A percentile compares a stretch with the other conserved stretches of the same genome.
Conservation (phyloP, 225 moss, liverwort and hornwort genomes). For the Neckera pumila region DNA sequence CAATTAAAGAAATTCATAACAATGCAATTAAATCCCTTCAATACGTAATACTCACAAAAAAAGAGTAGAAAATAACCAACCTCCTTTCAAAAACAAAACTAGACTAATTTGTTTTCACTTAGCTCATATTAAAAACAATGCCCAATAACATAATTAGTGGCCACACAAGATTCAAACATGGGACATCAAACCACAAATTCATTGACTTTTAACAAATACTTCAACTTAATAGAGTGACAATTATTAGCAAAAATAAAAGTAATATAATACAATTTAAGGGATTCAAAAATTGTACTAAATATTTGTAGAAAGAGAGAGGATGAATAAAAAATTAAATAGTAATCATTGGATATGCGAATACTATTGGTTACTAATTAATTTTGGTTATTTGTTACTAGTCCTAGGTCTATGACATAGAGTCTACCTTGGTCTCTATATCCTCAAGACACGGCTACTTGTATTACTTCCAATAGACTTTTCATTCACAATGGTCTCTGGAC, state of each 20-base stretch:
- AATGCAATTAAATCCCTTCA: not conserved
- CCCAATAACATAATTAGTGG: fast-evolving
- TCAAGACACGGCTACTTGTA: not conserved
- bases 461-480: not conserved
- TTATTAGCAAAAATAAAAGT: not conserved
- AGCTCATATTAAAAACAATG: fast-evolving
- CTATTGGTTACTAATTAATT: not conserved
- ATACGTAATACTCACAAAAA: not conserved
- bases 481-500: fast-evolving
- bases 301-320: too few relatives aligned
- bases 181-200: not conserved
- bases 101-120: not conserved
- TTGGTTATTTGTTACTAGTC: not conserved
- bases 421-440: not conserved
- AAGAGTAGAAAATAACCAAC: not conserved
- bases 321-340: not conserved
- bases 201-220: not conserved
- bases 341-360: not conserved
- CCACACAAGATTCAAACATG: fast-evolving
- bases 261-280: fast-evolving
- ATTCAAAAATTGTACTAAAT: not conserved
- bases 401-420: too few relatives aligned
- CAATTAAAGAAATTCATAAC: not conserved
- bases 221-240: not conserved
- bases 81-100: not conserved